These are phyloP conservation scores for Corymbia calophylla DNA, from an alignment of 441 rosid species.

Conservation along the genomic window DNA sequence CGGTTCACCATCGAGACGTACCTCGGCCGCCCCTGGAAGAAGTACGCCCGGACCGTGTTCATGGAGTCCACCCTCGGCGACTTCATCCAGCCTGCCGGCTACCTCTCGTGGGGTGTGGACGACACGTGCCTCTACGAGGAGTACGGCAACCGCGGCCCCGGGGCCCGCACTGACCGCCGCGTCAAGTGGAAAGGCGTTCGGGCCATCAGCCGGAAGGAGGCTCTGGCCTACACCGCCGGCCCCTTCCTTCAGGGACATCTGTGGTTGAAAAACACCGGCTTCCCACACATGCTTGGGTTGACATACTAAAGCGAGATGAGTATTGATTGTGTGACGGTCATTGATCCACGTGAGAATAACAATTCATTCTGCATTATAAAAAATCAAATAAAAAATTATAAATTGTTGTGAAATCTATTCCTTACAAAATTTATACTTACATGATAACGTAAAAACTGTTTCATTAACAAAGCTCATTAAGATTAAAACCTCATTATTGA, in stretches of 20 bases:
- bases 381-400: no score
- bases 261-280: conserved; percentile 24
- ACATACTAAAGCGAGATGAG: background rate
- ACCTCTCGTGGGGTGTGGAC: conserved; percentile 10
- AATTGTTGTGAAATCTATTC: no score
- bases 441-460: no score
- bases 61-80: conserved; percentile 26
- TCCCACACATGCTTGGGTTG: conserved; percentile 19
- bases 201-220: conserved; percentile 21
- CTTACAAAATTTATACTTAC: no score
- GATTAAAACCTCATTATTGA: background rate
- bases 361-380: no score
- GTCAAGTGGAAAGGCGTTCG: conserved; percentile 31
- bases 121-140: conserved; percentile 17
- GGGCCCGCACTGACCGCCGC: conserved; percentile 22
- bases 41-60: conserved; percentile 19
- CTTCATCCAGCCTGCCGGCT: conserved; percentile 26
- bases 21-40: conserved; percentile 44
- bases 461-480: no score
- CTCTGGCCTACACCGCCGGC: conserved; percentile 20
- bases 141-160: conserved; percentile 25
- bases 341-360: no score
- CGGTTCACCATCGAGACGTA: conserved; percentile 11
- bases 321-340: no score
- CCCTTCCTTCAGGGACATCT: conserved; percentile 14